These are phyloP conservation scores for Tuber borchii DNA, from an alignment of 495 filamentous ascomycete genomes.

Conservation along the genomic window DNA sequence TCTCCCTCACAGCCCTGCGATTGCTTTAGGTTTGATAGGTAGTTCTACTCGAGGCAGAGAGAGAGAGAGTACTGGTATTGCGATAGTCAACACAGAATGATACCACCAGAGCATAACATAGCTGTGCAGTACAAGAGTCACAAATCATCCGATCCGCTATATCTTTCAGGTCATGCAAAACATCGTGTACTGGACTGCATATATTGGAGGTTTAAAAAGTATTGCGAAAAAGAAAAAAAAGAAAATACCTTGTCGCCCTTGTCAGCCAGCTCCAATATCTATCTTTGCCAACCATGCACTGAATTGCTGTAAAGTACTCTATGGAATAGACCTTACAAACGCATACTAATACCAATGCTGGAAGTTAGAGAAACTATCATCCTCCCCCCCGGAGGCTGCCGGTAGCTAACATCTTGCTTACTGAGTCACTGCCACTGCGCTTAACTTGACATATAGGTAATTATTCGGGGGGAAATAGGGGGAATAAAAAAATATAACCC, in stretches of 20 bases:
- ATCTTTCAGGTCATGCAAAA: conserved; percentile 1
- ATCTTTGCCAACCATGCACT: not conserved
- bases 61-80: not conserved
- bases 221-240: not conserved
- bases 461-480: not conserved
- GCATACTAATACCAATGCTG: not conserved
- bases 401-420: too few relatives aligned
- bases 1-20: not conserved
- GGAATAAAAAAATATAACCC: too few relatives aligned
- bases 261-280: not conserved
- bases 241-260: not conserved
- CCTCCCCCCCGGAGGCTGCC: too few relatives aligned
- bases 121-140: not conserved
- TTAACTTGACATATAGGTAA: not conserved
- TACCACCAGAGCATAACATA: not conserved
- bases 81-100: not conserved
- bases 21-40: not conserved
- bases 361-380: too few relatives aligned
- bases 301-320: not conserved
- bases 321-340: not conserved
- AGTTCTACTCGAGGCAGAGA: not conserved
- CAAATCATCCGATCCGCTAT: conserved; percentile 1
- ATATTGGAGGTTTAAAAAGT: not conserved
- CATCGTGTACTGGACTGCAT: not conserved
- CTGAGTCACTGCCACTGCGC: too few relatives aligned